These are phyloP conservation scores for Alternaria ethzedia DNA, from an alignment of 2,329 filamentous ascomycete species.

Conservation along the genomic window DNA sequence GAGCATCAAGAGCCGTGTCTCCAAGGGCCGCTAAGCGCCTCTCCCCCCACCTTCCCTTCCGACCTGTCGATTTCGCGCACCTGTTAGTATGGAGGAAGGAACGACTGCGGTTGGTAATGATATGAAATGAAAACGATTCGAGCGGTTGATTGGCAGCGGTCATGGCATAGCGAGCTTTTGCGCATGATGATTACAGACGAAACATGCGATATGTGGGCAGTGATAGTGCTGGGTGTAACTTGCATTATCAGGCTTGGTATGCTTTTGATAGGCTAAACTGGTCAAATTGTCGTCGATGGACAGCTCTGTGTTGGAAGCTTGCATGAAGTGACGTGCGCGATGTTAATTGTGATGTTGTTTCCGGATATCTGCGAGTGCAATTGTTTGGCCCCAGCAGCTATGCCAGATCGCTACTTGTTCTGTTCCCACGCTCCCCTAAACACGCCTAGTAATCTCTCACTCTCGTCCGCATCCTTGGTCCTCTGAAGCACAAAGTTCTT, in stretches of 20 bases:
- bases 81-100: constrained; percentile 22
- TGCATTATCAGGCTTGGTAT: constrained; percentile 19
- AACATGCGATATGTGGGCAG: constrained; percentile 13
- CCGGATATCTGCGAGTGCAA: background rate
- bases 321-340: constrained; percentile 8
- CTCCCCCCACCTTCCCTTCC: background rate
- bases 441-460: constrained; percentile 67
- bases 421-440: constrained; percentile 76
- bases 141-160: constrained; percentile 14
- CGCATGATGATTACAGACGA: constrained; percentile 17
- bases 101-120: constrained; percentile 22
- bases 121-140: constrained; percentile 22
- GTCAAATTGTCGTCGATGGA: constrained; percentile 33
- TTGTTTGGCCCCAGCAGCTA: background rate
- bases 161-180: constrained; percentile 6
- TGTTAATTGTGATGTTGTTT: background rate
- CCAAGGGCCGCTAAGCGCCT: constrained; percentile 57
- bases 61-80: constrained; percentile 24
- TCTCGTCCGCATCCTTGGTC: constrained; percentile 72
- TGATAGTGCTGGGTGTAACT: constrained; percentile 14
- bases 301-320: constrained; percentile 11
- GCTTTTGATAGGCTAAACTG: constrained; percentile 23
- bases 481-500: constrained; percentile 80
- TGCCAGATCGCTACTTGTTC: constrained; percentile 20
- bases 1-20: constrained; percentile 64